These are phyloP conservation scores for Haematococcus lacustris DNA, from an alignment of 139 green algal species.

Conservation along the genomic window DNA sequence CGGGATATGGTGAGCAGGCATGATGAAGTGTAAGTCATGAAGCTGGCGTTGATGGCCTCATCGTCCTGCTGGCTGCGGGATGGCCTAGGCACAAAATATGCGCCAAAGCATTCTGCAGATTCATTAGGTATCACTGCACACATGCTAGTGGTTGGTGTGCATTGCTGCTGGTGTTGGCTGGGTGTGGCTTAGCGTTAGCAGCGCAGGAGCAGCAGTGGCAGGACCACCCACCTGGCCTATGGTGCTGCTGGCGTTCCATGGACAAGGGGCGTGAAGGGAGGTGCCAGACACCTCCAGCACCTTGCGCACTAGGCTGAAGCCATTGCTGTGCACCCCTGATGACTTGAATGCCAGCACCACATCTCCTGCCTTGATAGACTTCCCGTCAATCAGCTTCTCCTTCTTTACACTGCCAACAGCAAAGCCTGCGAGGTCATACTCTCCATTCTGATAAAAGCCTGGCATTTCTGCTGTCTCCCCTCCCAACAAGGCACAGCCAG, in stretches of 20 bases:
- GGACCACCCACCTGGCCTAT: no score
- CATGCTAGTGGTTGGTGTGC: no score
- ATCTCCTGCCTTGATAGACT: conserved; percentile 72
- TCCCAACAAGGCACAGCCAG: conserved; percentile 80
- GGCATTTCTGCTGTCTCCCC: conserved; percentile 98
- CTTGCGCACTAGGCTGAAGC: conserved; percentile 89
- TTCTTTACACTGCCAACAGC: conserved; percentile 93
- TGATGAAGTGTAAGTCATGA: background rate
- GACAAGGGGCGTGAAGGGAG: conserved; percentile 47
- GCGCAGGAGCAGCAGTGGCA: no score
- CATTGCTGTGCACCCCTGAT: conserved; percentile 91
- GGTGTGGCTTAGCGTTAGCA: no score
- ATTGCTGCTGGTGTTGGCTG: no score
- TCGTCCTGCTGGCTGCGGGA: no score
- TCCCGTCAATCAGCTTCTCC: conserved; percentile 83
- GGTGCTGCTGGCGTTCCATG: conserved; percentile 45
- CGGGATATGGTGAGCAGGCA: no score
- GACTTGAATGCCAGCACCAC: conserved; percentile 76
- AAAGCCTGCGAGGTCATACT: conserved; percentile 98
- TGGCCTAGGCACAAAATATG: no score
- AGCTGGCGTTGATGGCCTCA: background rate
- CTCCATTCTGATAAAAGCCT: conserved; percentile 87
- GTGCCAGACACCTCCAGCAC: conserved; percentile 58
- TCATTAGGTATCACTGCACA: no score
- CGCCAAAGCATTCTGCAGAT: no score